Evolutionary conservation across 352 stramenopile genomes (phyloP), one percentile per base, ranked within the genome.

Genomic region (Pseudoperonospora humuli): DNA sequence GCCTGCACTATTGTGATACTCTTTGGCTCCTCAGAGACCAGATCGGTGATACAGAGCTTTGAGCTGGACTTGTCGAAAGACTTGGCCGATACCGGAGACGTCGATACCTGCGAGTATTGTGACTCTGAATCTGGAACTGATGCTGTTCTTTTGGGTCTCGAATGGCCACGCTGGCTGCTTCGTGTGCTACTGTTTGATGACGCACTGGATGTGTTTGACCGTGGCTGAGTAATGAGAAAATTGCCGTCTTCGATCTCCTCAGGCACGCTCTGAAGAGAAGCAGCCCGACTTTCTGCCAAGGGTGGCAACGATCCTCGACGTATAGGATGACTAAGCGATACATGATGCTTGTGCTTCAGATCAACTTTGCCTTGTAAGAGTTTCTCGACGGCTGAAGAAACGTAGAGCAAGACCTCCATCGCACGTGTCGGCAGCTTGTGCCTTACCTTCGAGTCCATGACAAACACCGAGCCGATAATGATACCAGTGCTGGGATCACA

Each of bases 381-480:
- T 18, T 71, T 67, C 38, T 87, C 67, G 1, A 57, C 66, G 0
- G 73, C 62, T 5, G 59, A 67, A 25, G 75, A 75, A 5, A 81
- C 59, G 46, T 88, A 85, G 5, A 70, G 62, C 5, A 91, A 50
- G 34, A 91, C 64, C 27, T 91, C 79, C 48, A 84, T 75, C 1
- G 67, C 53, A 8, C 64, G 62, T 3, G 64, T 24, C 5, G 76
- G 74, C n/a, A 86, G 27, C 14, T 64, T 54, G 0, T 45, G 28
- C 45, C 86, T 86, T 2, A 66, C 51, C 31, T 64, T 60, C 2
- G 68, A n/a, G 46, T 92, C 80, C 8, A 92, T 50, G n/a, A 92
- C 80, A 51, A 92, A 92, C 19, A 92, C 75, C 19, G 63, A 86
- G 3, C 80, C 80, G 5, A 92, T 38, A 32, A 64, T 70, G 40